Evolutionary conservation across 2,329 filamentous ascomycete species (phyloP), one percentile per base, ranked within the genome.

Genomic region (Aspergillaceae sp.): DNA sequence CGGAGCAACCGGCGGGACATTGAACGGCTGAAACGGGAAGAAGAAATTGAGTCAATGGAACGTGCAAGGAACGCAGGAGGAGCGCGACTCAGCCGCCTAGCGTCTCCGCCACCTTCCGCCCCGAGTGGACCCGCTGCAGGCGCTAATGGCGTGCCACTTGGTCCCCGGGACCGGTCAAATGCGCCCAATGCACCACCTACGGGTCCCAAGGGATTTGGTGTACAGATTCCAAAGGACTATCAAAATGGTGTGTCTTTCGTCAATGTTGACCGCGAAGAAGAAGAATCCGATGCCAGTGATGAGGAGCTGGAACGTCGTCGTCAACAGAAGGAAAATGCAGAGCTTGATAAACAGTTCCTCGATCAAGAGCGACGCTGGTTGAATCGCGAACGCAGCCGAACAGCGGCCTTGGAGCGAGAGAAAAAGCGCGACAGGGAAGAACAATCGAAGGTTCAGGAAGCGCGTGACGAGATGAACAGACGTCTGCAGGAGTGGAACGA

Each of bases 311-410:
- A 94, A 63, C 76, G 76, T 29, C 78, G 89, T 41, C 80, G 84
- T 11, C 69, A 80, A 51, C 78, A 79, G 27, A 90, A 87, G 66
- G 81, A 83, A 54, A 77, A 84, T 33, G 75, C 82, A 0, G 89
- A 96, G 26, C 76, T 82, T 0, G 86, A 96, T 41, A 88, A 90
- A 60, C 73, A 80, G 41, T 96, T 87, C 61, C 74, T 86, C 0
- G 90, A 95, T 56, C 84, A 90, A 38, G 88, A 96, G 63, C 82
- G 88, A 29, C 84, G 88, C 51, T 97, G 91, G 91, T 74, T 88
- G 28, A 94, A 94, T 62, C 82, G 90, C 40, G 92, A 98, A 65
- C 80, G 85, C 45, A 86, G 86, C 49, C 80, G 88, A 36, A 85
- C 87, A 9, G 86, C 87, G 4, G 91, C 92, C 0, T 72, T 96